Evolutionary conservation across 31 red algal species (phyloP), one percentile per base, ranked within the genome.

Genomic region (Endocladia muricata): DNA sequence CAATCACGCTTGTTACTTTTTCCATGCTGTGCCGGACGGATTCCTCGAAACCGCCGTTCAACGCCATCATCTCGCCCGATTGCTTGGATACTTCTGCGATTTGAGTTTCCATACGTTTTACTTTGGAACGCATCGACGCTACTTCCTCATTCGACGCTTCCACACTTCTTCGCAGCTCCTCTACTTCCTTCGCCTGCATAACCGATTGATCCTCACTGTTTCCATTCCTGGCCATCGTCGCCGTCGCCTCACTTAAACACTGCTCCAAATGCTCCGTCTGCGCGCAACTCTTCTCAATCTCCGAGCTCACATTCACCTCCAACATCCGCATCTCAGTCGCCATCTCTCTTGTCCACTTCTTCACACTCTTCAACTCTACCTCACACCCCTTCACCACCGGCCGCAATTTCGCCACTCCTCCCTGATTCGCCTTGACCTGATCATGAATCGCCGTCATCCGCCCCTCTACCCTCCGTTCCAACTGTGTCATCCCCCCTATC

Each of bases 61-160:
- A 69, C 0, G 61, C 82, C 2, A 68, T 35, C 15, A 66, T 65
- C 11, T 85, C 82, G 22, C 68, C 35, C 2, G 72, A 59, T 15
- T 85, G 55, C 36, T 76, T 85, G 9, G 62, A 36, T 2, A 76
- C 56, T 7, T 85, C 82, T 9, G 40, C 41, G 8, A 85, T 25
- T 67, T 85, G 82, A n/a, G 61, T 29, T 58, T 85, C 82, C n/a
- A 85, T 32, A 13, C 71, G 55, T 41, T 85, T 85, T 13, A 85
- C 13, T 61, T 85, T 85, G 1, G 70, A 67, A 51, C 71, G 57
- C 34, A 75, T 62, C 37, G 43, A 25, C 4, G 82, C 37, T 15
- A 68, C 58, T 60, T 43, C 52, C 49, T 85, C 82, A 13, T 48
- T 55, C 0, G 70, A 41, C 31, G 49, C 41, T 41, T 78, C 66